A percentile compares a stretch with the other conserved stretches of the same genome.
These are phyloP conservation scores for Chlorella sorokiniana DNA, from an alignment of 139 green algal genomes.

Conservation along the genomic window DNA sequence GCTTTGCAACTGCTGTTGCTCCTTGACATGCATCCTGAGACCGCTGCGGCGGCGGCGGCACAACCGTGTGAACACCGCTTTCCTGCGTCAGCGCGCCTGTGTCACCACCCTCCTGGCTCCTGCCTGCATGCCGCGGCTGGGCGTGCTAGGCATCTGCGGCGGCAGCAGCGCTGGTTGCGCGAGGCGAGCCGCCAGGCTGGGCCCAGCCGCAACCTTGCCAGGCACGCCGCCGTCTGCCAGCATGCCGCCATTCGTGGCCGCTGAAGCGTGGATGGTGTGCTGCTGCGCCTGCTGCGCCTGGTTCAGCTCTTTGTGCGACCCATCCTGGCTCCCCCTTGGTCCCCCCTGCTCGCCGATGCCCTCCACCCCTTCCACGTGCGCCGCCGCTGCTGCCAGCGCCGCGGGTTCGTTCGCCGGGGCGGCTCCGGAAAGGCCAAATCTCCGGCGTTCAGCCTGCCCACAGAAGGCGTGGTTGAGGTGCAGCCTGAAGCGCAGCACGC, in stretches of 20 bases:
- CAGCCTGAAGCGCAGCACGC: neutral
- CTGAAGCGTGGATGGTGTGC: no score
- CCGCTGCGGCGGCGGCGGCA: no score
- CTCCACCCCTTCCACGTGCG: neutral
- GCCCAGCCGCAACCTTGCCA: neutral
- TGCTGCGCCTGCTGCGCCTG: no score
- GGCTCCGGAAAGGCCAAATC: slow-evolving; percentile 20
- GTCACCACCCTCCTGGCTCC: neutral
- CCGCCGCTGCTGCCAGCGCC: slow-evolving; percentile 1
- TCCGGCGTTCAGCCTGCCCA: neutral
- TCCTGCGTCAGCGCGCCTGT: neutral
- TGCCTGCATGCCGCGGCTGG: neutral
- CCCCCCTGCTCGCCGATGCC: neutral
- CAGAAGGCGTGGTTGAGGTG: no score
- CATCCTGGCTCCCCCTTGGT: neutral
- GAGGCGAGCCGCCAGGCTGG: neutral
- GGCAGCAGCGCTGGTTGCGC: no score
- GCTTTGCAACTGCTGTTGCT: neutral
- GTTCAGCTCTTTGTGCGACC: no score
- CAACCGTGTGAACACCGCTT: no score
- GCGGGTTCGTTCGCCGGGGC: neutral
- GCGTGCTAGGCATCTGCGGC: neutral
- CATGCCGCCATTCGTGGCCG: no score
- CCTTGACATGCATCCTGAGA: neutral
- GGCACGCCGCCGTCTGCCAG: neutral